Conservation (phyloP, 495 filamentous ascomycete species). For the Platismatia glauca region DNA sequence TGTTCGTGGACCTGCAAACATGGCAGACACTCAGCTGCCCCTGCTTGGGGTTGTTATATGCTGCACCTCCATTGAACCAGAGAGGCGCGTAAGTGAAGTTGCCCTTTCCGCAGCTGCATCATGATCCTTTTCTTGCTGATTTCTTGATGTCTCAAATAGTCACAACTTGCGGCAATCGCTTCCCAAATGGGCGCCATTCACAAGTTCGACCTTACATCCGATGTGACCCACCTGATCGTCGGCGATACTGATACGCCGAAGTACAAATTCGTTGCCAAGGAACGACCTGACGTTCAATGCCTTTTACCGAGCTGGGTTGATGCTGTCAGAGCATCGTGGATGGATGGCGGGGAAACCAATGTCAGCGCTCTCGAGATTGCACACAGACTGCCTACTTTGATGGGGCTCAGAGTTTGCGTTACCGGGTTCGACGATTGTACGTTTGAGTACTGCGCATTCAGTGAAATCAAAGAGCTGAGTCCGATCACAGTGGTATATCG, state of each 20-base stretch:
- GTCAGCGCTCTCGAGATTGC: constrained; percentile 54
- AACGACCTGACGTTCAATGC: constrained; percentile 73
- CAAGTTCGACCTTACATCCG: constrained; percentile 84
- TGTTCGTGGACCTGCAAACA: constrained; percentile 6
- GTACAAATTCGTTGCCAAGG: constrained; percentile 89
- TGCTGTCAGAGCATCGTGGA: constrained; percentile 73
- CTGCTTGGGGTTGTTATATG: constrained; percentile 78
- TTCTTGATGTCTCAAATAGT: constrained; percentile 38
- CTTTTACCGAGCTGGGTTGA: constrained; percentile 75
- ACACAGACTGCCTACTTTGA: constrained; percentile 53
- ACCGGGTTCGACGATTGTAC: constrained; percentile 84
- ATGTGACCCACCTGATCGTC: constrained; percentile 91
- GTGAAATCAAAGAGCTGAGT: constrained; percentile 15
- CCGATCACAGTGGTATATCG: constrained; percentile 50
- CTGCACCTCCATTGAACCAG: constrained; percentile 77
- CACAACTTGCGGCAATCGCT: constrained; percentile 57
- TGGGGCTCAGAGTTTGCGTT: constrained; percentile 65
- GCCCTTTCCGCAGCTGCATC: background rate
- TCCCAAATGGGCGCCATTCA: constrained; percentile 78
- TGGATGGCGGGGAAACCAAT: constrained; percentile 70
- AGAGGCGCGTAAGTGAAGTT: constrained; percentile 58
- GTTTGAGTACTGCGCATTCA: constrained; percentile 24
- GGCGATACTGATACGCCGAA: constrained; percentile 81
- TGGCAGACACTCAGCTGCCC: constrained; percentile 50
- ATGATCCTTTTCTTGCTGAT: constrained; percentile 6